phyloP scores from a whole-genome alignment of 306 rosid species.

The Lotus japonicus region DNA sequence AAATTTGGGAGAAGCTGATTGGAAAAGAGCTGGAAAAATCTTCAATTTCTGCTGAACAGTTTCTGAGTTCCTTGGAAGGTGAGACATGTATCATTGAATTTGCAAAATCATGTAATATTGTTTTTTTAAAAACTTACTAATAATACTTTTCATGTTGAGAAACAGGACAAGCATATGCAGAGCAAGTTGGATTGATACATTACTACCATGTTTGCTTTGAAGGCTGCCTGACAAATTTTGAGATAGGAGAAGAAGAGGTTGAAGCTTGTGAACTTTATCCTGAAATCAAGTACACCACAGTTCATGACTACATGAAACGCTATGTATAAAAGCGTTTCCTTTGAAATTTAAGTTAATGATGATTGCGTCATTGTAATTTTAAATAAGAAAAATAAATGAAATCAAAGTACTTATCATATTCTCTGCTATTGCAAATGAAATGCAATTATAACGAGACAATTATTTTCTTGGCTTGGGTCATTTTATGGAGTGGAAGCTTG shows the following conservation, averaged over 20 bases:
- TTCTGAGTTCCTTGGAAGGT: constrained; percentile 46
- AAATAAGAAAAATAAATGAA: not conserved
- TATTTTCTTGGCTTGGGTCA: no score
- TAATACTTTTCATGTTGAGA: no score
- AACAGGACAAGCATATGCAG: constrained; percentile 33
- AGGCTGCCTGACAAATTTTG: constrained; percentile 56
- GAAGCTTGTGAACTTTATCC: constrained; percentile 62
- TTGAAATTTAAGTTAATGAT: not conserved
- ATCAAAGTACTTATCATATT: no score
- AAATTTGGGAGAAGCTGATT: constrained; percentile 51
- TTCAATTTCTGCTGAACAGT: constrained; percentile 41
- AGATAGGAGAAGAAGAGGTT: constrained; percentile 40
- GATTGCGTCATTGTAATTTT: not conserved
- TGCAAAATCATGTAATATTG: no score
- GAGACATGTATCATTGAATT: not conserved
- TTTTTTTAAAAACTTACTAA: no score
- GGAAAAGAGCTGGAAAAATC: constrained; percentile 45
- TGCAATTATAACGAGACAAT: no score
- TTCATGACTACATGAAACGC: constrained; percentile 41
- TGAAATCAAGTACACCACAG: constrained; percentile 35
- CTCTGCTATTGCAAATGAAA: no score
- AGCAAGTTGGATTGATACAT: constrained; percentile 50
- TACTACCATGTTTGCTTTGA: constrained; percentile 60
- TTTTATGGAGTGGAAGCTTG: no score
- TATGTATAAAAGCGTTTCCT: not conserved